phyloP scores from a whole-genome alignment of 495 filamentous ascomycete species.

The Penicillium malachiteum region DNA sequence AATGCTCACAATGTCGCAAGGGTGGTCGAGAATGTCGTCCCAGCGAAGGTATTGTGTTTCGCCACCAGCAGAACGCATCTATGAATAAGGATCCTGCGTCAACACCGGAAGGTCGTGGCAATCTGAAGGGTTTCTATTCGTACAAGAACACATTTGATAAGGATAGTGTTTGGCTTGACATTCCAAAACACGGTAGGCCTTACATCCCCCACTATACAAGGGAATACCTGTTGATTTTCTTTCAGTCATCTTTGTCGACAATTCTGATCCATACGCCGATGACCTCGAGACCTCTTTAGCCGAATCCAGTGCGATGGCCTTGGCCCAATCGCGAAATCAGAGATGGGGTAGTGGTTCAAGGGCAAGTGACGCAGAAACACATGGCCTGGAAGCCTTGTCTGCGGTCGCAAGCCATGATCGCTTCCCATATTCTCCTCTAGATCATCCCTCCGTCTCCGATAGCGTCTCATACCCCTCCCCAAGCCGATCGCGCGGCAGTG shows the following conservation, averaged over 20 bases:
- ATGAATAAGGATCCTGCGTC: conserved; percentile 54
- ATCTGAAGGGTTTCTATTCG: conserved; percentile 64
- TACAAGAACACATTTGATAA: conserved; percentile 68
- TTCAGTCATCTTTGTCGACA: conserved; percentile 63
- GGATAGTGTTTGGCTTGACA: conserved; percentile 61
- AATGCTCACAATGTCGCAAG: conserved; percentile 59
- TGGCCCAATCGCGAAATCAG: conserved; percentile 31
- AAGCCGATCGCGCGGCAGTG: conserved; percentile 25
- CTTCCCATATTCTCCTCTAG: conserved; percentile 35
- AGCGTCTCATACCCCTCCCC: conserved; percentile 36
- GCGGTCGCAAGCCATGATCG: conserved; percentile 53
- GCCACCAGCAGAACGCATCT: conserved; percentile 72
- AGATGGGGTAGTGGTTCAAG: conserved; percentile 31
- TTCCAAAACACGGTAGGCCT: conserved; percentile 54
- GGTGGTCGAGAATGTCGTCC: conserved; percentile 60
- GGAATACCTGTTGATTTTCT: background rate
- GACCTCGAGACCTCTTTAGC: conserved; percentile 42
- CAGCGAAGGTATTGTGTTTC: conserved; percentile 63
- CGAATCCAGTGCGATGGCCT: conserved; percentile 32
- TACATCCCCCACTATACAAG: background rate
- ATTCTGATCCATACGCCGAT: conserved; percentile 61
- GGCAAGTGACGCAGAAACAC: conserved; percentile 40
- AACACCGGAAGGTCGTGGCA: conserved; percentile 40
- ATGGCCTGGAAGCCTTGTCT: conserved; percentile 58
- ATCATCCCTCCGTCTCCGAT: conserved; percentile 32